phyloP scores from a whole-genome alignment of 176 grass and related monocot species.

The Lolium rigidum region DNA sequence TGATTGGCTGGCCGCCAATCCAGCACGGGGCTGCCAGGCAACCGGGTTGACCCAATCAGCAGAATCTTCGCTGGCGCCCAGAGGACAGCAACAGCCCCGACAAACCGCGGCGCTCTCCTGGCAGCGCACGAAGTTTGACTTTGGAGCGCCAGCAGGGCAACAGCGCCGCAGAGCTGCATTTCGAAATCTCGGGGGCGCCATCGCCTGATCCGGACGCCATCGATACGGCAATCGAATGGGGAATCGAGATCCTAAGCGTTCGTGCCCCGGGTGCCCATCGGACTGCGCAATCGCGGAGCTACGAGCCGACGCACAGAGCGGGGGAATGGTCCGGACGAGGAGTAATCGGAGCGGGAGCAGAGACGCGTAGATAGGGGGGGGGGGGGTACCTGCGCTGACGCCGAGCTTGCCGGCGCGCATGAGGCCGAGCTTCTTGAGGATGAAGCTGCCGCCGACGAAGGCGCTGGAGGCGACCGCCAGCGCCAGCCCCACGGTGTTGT shows the following conservation, averaged over 20 bases:
- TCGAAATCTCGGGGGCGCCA: not conserved
- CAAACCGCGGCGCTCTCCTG: not conserved
- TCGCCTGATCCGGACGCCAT: slow-evolving; percentile 5
- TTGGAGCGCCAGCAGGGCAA: slow-evolving; percentile 15
- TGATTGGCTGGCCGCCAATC: not conserved
- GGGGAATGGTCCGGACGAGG: no score
- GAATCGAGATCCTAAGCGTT: not conserved
- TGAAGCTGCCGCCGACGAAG: slow-evolving; percentile 94
- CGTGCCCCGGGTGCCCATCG: no score
- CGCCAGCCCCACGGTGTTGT: slow-evolving; percentile 78
- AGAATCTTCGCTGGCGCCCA: not conserved
- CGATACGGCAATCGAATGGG: not conserved
- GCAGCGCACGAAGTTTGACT: not conserved
- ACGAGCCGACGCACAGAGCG: not conserved
- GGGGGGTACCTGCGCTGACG: slow-evolving; percentile 64
- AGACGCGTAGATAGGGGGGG: no score
- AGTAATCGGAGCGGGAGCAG: no score
- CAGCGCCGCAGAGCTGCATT: not conserved
- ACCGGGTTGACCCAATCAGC: not conserved
- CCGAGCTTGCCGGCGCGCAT: slow-evolving; percentile 76
- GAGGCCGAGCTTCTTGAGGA: slow-evolving; percentile 97
- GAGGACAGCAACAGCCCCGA: slow-evolving; percentile 28
- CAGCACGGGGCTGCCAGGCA: not conserved
- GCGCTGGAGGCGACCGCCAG: slow-evolving; percentile 78
- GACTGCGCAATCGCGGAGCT: no score